These are phyloP conservation scores for Arabidopsis arenosa DNA, from an alignment of 345 rosid genomes.

Conservation along the genomic window DNA sequence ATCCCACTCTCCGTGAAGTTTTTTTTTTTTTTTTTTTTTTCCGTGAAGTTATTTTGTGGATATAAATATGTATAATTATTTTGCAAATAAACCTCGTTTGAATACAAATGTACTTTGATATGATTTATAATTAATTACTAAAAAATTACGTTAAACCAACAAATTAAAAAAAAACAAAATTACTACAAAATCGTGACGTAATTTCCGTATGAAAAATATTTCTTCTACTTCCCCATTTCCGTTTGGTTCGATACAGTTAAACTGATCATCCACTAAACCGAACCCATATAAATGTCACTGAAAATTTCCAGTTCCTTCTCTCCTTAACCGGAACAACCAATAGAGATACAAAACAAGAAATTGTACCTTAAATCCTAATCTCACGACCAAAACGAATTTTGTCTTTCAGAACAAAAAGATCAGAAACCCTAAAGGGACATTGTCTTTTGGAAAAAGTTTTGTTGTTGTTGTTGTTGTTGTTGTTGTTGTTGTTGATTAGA, in stretches of 20 bases:
- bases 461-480: neutral
- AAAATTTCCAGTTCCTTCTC: neutral
- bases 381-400: slow-evolving; percentile 3
- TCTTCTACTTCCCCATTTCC: neutral
- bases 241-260: neutral
- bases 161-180: neutral
- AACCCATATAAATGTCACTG: neutral
- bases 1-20: too few species aligned
- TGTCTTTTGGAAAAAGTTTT: neutral
- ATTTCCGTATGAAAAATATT: too few species aligned
- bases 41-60: too few species aligned
- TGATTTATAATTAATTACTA: neutral
- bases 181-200: neutral
- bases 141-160: neutral
- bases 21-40: too few species aligned
- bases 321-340: neutral
- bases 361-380: neutral
- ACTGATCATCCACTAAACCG: neutral
- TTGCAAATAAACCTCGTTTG: too few species aligned
- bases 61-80: too few species aligned
- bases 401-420: too few species aligned
- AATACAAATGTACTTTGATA: neutral
- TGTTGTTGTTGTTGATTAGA: slow-evolving; percentile 28
- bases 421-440: neutral
- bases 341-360: neutral